Evolutionary conservation across 495 filamentous ascomycete genomes (phyloP), one percentile per base, ranked within the genome.

Genomic region (Trichocladium antarcticum): DNA sequence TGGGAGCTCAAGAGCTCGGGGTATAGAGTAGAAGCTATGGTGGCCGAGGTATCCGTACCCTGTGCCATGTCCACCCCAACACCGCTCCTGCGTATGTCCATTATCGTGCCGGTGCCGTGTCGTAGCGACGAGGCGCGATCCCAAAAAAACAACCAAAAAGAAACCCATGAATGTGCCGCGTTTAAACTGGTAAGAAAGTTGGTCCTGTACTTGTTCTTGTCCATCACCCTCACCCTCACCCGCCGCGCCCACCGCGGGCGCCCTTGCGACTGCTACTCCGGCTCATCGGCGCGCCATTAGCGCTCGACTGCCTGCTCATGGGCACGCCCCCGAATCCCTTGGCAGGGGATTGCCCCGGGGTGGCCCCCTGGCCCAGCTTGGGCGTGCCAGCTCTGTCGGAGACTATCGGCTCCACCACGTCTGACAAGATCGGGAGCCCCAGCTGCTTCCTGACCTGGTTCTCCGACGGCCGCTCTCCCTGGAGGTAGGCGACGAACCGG

Each of bases 261-360:
- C 53, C 62, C 45, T 63, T 65, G 16, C 66, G 57, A 32, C 57
- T 65, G 48, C 59, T 66, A 28, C 62, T 74, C 37, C 74, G 58
- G 46, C 70, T 74, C 74, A 77, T 77, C 1, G 67, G 66, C 17
- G 62, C 68, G 29, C 73, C 68, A 29, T 70, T 72, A 0, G 69
- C 62, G 37, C 72, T 75, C 34, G 64, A 69, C 55, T 74, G 70
- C 19, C 72, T 60, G 50, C 71, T 74, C 73, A 77, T 75, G 15
- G 71, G 56, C 24, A 66, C 61, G 1, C 68, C 70, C 5, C 63
- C 64, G 6, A 56, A 36, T 6, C 47, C 51, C 51, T 65, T 59
- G 16, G 56, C 56, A 4, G 62, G 57, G 1, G 58, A 58, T 16
- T 51, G 55, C 10, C 44, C 41, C 16, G 66, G 63, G 7, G 65